Evolutionary conservation across 1,284 basidiomycete species (phyloP), one percentile per base, ranked within the genome.

Genomic region (Chiua sp.): DNA sequence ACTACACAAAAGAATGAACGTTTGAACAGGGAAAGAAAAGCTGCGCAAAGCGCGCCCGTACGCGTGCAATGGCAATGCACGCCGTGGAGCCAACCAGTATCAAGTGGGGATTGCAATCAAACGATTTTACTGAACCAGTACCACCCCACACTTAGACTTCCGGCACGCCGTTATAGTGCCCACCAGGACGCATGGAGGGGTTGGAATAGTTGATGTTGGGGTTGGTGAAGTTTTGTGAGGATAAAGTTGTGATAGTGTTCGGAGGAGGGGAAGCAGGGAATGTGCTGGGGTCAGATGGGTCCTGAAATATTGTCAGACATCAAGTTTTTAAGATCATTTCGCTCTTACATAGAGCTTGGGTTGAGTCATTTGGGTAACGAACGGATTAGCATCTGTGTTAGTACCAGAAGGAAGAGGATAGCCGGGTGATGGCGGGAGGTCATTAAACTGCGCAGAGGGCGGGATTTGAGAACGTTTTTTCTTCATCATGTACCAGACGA

Each of bases 201-300:
- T 49, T 28, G 28, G 73, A 56, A 54, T 69, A 57, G 26, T 53
- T 56, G 22, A 63, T 10, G 30, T 51, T 32, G 12, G 55, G 23
- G 28, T 46, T 50, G 23, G 58, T 60, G 32, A 56, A 13, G 5
- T 63, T 66, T 23, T 51, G 46, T 6, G 60, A 63, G 7, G 63
- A 56, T 30, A n/a, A 53, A n/a, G 55, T 64, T 18, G 54, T 33
- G 22, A 61, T 20, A 46, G 63, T 71, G 8, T 65, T 37, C 16
- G 65, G 63, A 32, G 63, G 57, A 2, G 66, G 63, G 7, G 72
- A 56, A 37, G 55, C 6, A 23, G 75, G 75, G 67, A 74, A 74
- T 49, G 73, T 77, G 46, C 65, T 66, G 11, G 73, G 75, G 46
- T 74, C 75, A 35, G 74, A 72, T 5, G 73, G 73, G 22, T 74